phyloP scores from a whole-genome alignment of 2,329 filamentous ascomycete genomes.

The Pyrenochaeta sp. region DNA sequence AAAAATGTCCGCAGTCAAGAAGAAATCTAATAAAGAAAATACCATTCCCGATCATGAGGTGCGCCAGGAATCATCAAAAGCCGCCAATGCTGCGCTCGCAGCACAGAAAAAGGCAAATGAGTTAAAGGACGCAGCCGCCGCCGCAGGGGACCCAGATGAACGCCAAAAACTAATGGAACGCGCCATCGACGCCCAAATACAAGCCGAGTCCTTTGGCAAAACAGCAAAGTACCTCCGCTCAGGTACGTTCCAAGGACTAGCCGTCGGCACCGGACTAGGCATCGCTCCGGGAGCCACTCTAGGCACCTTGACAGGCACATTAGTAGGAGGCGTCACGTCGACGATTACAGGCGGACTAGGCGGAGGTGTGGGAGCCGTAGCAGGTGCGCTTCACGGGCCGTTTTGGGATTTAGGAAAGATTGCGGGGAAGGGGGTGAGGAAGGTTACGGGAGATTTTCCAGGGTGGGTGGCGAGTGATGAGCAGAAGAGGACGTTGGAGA shows the following conservation, averaged over 20 bases:
- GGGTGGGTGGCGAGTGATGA: constrained; percentile 44
- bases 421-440: constrained; percentile 45
- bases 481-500: constrained; percentile 49
- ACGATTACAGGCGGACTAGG: constrained; percentile 47
- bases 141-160: constrained; percentile 49
- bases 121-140: constrained; percentile 50
- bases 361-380: constrained; percentile 46
- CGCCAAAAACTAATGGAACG: constrained; percentile 51
- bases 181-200: constrained; percentile 52
- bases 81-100: constrained; percentile 48
- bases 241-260: constrained; percentile 51
- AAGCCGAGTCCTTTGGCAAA: constrained; percentile 53
- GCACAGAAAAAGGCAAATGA: constrained; percentile 51
- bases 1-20: constrained; percentile 1
- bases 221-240: constrained; percentile 52
- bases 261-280: constrained; percentile 50
- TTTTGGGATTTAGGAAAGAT: constrained; percentile 49
- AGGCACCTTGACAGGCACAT: constrained; percentile 46
- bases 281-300: constrained; percentile 46
- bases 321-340: constrained; percentile 45
- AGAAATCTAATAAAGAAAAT: constrained; percentile 17
- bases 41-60: constrained; percentile 47
- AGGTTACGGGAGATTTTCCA: constrained; percentile 46
- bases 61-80: constrained; percentile 50
- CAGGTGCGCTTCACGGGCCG: constrained; percentile 47